Percentiles rank a stretch among this genome's conserved stretches.
Evolutionary conservation across 2,329 filamentous ascomycete genomes (phyloP).

Genomic region (Ascochyta viciae-villosae): DNA sequence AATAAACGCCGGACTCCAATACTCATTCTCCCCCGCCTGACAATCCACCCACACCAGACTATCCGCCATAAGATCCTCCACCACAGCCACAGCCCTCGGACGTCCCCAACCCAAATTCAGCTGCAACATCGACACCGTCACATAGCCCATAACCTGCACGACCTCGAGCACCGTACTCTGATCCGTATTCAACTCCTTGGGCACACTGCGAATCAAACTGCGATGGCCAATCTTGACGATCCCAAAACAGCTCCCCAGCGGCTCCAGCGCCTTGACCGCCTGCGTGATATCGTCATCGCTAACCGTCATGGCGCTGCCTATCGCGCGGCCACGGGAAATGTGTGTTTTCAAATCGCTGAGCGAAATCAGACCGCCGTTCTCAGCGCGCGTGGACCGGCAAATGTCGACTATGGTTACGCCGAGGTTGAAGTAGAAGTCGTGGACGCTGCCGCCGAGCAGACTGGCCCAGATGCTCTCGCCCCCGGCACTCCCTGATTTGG

Average conservation of each 20-base stretch:
- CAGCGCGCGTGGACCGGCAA: slow-evolving; percentile 81
- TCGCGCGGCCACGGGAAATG: slow-evolving; percentile 71
- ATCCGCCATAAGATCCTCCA: slow-evolving; percentile 87
- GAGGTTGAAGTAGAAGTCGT: slow-evolving; percentile 98
- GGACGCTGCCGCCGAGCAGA: slow-evolving; percentile 87
- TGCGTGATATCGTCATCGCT: slow-evolving; percentile 92
- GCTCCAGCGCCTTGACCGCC: slow-evolving; percentile 84
- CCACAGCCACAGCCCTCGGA: slow-evolving; percentile 83
- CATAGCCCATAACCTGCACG: slow-evolving; percentile 86
- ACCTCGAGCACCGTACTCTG: slow-evolving; percentile 92
- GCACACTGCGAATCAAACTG: slow-evolving; percentile 88
- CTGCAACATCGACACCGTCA: slow-evolving; percentile 87
- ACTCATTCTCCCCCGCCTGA: slow-evolving; percentile 86
- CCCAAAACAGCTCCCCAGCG: slow-evolving; percentile 86
- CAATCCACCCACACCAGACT: slow-evolving; percentile 94
- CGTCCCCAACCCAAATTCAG: slow-evolving; percentile 86
- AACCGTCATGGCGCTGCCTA: slow-evolving; percentile 75
- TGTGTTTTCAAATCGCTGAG: slow-evolving; percentile 80
- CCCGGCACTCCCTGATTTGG: slow-evolving; percentile 37
- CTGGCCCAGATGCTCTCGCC: slow-evolving; percentile 86
- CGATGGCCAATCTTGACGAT: slow-evolving; percentile 83
- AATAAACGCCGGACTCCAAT: slow-evolving; percentile 87
- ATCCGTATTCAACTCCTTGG: slow-evolving; percentile 93
- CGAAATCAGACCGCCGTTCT: slow-evolving; percentile 92
- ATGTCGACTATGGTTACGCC: slow-evolving; percentile 95